These are phyloP conservation scores for Allomyces javanicus DNA, from an alignment of 192 early-diverging fungal genomes.

Conservation along the genomic window DNA sequence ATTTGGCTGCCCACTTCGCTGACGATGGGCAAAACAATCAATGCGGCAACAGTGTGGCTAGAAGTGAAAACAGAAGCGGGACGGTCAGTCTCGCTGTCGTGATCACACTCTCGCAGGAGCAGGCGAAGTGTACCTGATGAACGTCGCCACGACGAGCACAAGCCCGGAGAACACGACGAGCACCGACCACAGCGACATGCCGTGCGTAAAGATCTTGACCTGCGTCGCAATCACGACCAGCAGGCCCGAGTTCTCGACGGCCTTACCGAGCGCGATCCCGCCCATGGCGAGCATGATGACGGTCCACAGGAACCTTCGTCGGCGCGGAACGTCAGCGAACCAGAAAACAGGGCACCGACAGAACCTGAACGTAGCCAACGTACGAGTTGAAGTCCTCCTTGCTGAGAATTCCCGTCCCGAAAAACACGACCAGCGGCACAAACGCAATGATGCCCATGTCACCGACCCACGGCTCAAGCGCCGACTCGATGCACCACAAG, in stretches of 20 bases:
- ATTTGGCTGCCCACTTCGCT: constrained; percentile 39
- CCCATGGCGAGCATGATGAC: constrained; percentile 50
- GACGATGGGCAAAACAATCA: constrained; percentile 57
- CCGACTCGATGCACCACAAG: constrained; percentile 49
- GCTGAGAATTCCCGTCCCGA: constrained; percentile 39
- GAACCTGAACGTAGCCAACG: constrained; percentile 2
- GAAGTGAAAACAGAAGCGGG: no score
- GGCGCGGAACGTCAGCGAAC: neutral
- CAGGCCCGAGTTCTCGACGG: constrained; percentile 49
- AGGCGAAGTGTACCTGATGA: constrained; percentile 16
- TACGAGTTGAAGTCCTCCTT: constrained; percentile 50
- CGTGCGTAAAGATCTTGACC: constrained; percentile 28
- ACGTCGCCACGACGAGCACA: constrained; percentile 46
- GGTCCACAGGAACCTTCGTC: constrained; percentile 13
- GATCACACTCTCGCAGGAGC: no score
- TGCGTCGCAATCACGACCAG: constrained; percentile 33
- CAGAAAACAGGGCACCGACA: constrained; percentile 3
- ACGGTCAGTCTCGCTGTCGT: no score
- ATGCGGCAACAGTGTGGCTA: constrained; percentile 56
- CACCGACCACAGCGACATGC: constrained; percentile 27
- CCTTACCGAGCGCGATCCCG: constrained; percentile 52
- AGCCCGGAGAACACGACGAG: constrained; percentile 35
- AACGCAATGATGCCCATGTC: constrained; percentile 55
- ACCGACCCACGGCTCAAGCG: constrained; percentile 33
- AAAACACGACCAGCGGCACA: constrained; percentile 52